Conservation (phyloP, 306 rosid genomes). For the Citrullus amarus region DNA sequence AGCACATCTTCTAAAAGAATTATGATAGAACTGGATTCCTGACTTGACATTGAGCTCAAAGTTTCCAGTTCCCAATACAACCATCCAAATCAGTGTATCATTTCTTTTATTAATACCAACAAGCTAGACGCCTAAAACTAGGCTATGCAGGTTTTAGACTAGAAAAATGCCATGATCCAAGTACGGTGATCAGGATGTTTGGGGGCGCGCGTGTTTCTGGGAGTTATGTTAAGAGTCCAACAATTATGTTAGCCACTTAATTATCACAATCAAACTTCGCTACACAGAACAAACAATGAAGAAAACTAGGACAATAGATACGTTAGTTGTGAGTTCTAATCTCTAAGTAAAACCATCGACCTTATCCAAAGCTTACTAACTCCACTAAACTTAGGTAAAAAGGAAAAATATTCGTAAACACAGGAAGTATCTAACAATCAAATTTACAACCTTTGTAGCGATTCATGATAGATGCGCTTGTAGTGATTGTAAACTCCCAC, state of each 20-base stretch:
- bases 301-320: neutral
- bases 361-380: neutral
- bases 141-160: neutral
- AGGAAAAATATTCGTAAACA: neutral
- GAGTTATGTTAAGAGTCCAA: neutral
- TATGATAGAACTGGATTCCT: neutral
- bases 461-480: slow-evolving; percentile 66
- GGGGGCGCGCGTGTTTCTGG: neutral
- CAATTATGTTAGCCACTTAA: neutral
- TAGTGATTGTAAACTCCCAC: slow-evolving; percentile 98
- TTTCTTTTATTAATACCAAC: neutral
- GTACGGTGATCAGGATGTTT: neutral
- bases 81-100: neutral
- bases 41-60: neutral
- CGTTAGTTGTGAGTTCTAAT: neutral
- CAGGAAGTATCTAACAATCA: slow-evolving; percentile 9
- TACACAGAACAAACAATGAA: neutral
- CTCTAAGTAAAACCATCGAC: neutral
- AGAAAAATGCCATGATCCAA: neutral
- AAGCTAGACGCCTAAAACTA: neutral
- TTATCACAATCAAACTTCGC: neutral
- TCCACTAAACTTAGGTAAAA: neutral
- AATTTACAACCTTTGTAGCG: slow-evolving; percentile 46
- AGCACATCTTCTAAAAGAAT: neutral
- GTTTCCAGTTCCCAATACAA: neutral